Conservation (phyloP, 768 basidiomycete genomes). For the Lactarius indigo region DNA sequence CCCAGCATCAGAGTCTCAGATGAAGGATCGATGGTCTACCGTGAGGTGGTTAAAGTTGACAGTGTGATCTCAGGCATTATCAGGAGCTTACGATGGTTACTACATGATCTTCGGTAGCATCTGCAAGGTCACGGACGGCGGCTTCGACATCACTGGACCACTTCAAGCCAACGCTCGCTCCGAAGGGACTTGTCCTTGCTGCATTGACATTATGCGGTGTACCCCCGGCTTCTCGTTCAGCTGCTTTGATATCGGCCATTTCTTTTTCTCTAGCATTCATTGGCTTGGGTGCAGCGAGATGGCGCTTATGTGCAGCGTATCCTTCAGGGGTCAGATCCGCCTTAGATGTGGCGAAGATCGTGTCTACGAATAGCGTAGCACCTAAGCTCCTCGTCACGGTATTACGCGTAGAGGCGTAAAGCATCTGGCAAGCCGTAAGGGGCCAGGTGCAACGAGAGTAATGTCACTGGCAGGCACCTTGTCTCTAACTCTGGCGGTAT, state of each 20-base stretch:
- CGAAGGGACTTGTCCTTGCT: constrained; percentile 52
- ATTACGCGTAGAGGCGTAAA: constrained; percentile 78
- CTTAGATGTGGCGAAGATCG: constrained; percentile 76
- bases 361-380: constrained; percentile 65
- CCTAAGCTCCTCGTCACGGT: constrained; percentile 72
- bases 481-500: constrained; percentile 72
- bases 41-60: not conserved
- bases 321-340: constrained; percentile 61
- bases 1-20: constrained; percentile 56
- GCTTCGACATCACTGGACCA: constrained; percentile 67
- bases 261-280: constrained; percentile 81
- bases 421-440: constrained; percentile 52
- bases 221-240: constrained; percentile 59
- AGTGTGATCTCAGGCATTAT: not conserved
- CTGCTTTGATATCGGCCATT: constrained; percentile 69
- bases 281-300: constrained; percentile 74
- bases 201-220: constrained; percentile 56
- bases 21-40: constrained; percentile 61
- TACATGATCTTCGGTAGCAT: constrained; percentile 46
- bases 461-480: constrained; percentile 48
- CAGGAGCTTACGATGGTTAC: constrained; percentile 57
- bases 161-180: constrained; percentile 55
- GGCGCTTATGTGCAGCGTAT: constrained; percentile 69
- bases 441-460: not conserved
- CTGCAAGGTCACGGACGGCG: constrained; percentile 57